Percentiles rank a stretch among this genome's conserved stretches.
Conservation (phyloP, 139 green algal species). For the Gonium pectorale region DNA sequence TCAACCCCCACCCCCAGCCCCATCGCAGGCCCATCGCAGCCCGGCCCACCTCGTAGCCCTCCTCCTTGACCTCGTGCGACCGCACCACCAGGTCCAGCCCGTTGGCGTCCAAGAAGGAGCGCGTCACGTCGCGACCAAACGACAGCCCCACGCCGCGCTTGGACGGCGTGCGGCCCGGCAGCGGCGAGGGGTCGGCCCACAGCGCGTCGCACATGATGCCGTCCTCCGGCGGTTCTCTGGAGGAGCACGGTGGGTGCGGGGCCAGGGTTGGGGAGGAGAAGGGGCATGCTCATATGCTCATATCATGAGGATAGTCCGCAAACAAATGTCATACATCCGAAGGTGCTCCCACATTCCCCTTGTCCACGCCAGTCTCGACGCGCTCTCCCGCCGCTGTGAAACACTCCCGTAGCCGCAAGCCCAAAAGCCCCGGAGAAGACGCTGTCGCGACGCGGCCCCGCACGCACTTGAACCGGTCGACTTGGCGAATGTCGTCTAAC, state of each 20-base stretch:
- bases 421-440: no score
- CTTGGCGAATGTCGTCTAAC: conserved; percentile 88
- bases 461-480: conserved; percentile 81
- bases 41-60: conserved; percentile 85
- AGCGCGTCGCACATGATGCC: conserved; percentile 97
- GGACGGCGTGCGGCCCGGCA: conserved; percentile 79
- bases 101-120: conserved; percentile 90
- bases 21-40: neutral
- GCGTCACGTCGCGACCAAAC: conserved; percentile 62
- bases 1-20: neutral
- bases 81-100: conserved; percentile 89
- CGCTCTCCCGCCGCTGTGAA: no score
- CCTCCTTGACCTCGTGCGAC: conserved; percentile 95
- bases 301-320: no score
- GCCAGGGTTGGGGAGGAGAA: no score
- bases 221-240: conserved; percentile 94
- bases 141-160: conserved; percentile 94
- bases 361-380: no score
- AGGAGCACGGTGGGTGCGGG: neutral
- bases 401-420: no score
- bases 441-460: no score
- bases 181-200: conserved; percentile 92
- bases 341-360: no score
- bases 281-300: no score
- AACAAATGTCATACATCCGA: no score